Base-by-base conservation (phyloP, 1,284 basidiomycete genomes). In the Cutaneotrichosporon daszewskae region DNA sequence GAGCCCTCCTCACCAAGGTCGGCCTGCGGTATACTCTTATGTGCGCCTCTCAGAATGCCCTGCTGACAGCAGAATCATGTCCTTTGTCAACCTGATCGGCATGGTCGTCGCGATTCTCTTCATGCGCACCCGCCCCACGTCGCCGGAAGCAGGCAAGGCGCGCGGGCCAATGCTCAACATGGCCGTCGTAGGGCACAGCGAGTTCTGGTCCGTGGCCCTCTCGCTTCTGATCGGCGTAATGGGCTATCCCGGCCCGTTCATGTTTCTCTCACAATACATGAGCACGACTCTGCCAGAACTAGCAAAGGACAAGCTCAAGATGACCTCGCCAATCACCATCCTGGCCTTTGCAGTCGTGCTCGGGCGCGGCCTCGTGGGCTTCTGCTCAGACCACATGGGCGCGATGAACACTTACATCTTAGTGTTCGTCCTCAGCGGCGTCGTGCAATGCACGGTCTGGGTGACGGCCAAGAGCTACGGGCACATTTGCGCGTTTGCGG, bases 161-260 rank as follows among this genome's bases (percentile, higher is more conserved):
- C 46, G 47, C 24, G 61, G 59, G 1, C 60, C 61, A 2, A 55
- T 55, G 48, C 35, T 61, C 26, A 57, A 66, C 51, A 36, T n/a
- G 16, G 29, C 16, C 13, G 37, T 47, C 11, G 17, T 51, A 9
- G 19, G 16, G 3, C 32, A 14, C 27, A 32, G 27, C 20, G 41
- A 43, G 17, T 51, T 47, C 45, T 48, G 58, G 57, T 54, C 53
- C 38, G 40, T 65, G 11, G 49, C 44, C 4, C 25, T 58, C 11
- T 53, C 54, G 17, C 53, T 62, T 2, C 36, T 65, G 1, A 33
- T 63, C 27, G 51, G 50, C 10, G 43, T 51, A 1, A 41, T 53
- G 11, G 63, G 64, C 3, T 65, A 65, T 34, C 53, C 45, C 49
- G 57, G 37, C 33, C 58, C 59, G 5, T 62, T 47, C 47, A 47